Evolutionary conservation across 345 rosid species (phyloP).

Genomic region (Eucalyptus virginea): DNA sequence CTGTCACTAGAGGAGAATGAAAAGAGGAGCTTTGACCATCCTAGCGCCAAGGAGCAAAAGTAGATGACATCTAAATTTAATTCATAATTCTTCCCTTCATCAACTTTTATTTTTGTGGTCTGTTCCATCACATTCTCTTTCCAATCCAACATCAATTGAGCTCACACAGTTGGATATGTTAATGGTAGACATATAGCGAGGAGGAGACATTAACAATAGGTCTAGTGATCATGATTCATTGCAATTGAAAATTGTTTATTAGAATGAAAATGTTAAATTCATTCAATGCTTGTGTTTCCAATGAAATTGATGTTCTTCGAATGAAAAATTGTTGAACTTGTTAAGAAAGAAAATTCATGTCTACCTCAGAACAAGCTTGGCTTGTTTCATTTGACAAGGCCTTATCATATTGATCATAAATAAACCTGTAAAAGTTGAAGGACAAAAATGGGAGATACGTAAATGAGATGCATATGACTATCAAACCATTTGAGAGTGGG

Average conservation of each 20-base stretch:
- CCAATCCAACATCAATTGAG: not conserved
- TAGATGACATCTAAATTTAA: too few relatives aligned
- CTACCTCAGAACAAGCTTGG: not conserved
- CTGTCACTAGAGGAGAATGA: too few relatives aligned
- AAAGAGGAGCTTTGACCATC: too few relatives aligned
- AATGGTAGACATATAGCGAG: not conserved
- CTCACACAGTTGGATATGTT: not conserved
- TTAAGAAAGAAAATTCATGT: not conserved
- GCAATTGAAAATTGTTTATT: not conserved
- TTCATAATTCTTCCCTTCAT: too few relatives aligned
- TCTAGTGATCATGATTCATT: not conserved
- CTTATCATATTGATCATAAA: too few relatives aligned
- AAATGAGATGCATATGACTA: not conserved
- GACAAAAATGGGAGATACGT: not conserved
- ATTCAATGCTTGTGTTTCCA: not conserved
- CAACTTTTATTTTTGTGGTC: not conserved
- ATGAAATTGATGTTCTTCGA: not conserved
- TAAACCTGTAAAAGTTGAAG: not conserved
- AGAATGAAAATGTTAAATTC: not conserved
- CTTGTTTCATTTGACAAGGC: not conserved
- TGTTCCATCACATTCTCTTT: not conserved
- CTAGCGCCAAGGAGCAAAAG: too few relatives aligned
- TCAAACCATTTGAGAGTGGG: not conserved
- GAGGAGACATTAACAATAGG: not conserved
- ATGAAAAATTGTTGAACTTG: not conserved